Evolutionary conservation across 768 basidiomycete species (phyloP), one percentile per base, ranked within the genome.

Genomic region (Clavulina sp.): DNA sequence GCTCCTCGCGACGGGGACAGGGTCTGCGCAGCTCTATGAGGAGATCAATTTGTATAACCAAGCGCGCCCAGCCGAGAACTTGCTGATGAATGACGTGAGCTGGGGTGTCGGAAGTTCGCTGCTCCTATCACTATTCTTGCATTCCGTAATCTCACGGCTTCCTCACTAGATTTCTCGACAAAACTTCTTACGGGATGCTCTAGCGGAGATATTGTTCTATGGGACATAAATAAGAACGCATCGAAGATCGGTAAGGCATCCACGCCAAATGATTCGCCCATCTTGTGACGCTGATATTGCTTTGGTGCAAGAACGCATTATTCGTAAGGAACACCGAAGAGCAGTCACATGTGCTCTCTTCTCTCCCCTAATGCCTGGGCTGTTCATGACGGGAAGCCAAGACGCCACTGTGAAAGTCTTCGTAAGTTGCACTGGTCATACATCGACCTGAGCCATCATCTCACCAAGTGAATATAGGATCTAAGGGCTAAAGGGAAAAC

Each of bases 371-470:
- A 28, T 49, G 19, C 47, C 46, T 9, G 36, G 50, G 24, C 40
- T 49, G 18, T 50, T 56, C 38, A 41, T 52, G n/a, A 55, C 55
- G 18, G 53, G 53, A n/a, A 56, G 55, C 47, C 55, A 54, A 36
- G 55, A 56, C 31, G 50, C 53, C 24, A 44, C 40, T 49, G 54
- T 56, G 2, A 56, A 56, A 43, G 43, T 56, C 28, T 56, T 54
- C 54, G 55, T 55, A 36, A 5, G 47, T 21, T 4, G 3, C 16
- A 5, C 16, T 30, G 4, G 33, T 38, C 29, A 13, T 43, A n/a
- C 4, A 5, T 47, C 40, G 16, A 6, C 24, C 4, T 9, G 24
- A 32, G 24, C 46, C 26, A 34, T 9, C 33, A 6, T 38, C 18
- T 23, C 13, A 19, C 24, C 47, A 4, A 19, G 19, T 7, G 21